Conservation (phyloP, 2,329 filamentous ascomycete species). For the Aureobasidium melanogenum region DNA sequence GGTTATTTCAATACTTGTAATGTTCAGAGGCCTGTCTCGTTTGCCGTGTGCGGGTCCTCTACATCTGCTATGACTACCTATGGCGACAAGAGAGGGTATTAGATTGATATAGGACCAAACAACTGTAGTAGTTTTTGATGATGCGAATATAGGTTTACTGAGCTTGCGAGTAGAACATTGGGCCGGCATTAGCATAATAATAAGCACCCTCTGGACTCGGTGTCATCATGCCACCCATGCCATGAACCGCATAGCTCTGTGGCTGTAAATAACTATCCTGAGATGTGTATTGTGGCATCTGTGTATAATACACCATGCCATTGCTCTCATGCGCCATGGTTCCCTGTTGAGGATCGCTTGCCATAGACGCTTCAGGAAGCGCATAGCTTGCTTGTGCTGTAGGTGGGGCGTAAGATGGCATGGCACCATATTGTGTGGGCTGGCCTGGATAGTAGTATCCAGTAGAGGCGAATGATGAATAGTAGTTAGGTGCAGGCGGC, state of each 20-base stretch:
- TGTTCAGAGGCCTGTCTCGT: not conserved
- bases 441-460: conserved; percentile 59
- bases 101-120: not conserved
- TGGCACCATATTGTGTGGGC: conserved; percentile 4
- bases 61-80: not conserved
- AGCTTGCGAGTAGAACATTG: conserved; percentile 49
- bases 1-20: not conserved
- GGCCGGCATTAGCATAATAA: conserved; percentile 42
- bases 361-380: conserved; percentile 11
- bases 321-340: conserved; percentile 80
- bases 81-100: not conserved
- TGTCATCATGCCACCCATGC: conserved; percentile 75
- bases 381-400: conserved; percentile 25
- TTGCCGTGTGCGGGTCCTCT: not conserved
- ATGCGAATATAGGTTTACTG: not conserved
- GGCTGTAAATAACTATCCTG: conserved; percentile 29
- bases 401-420: conserved; percentile 25
- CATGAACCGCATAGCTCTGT: conserved; percentile 46
- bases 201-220: conserved; percentile 42
- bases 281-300: conserved; percentile 11
- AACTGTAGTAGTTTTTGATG: not conserved
- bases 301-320: conserved; percentile 86
- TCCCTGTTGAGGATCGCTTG: conserved; percentile 37
- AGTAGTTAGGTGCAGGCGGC: conserved; percentile 51
- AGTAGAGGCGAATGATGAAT: conserved; percentile 49